Evolutionary conservation across 495 filamentous ascomycete genomes (phyloP).

Genomic region (Hypoxylon rickii): DNA sequence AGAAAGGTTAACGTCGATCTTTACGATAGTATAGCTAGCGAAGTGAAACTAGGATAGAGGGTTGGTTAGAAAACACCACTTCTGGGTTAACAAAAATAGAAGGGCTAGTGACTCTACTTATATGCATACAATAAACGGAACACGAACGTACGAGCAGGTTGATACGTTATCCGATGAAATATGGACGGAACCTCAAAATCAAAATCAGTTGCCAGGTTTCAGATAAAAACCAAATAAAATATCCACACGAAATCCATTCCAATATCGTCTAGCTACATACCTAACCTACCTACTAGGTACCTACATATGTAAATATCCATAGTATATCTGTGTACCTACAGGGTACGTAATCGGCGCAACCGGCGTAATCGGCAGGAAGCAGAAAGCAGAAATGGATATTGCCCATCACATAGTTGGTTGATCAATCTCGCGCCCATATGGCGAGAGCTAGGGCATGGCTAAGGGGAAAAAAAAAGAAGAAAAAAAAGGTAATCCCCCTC

Average conservation of each 20-base stretch:
- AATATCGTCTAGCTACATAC: too few relatives aligned
- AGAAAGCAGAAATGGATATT: too few relatives aligned
- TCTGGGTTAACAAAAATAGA: neutral
- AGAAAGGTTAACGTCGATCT: neutral
- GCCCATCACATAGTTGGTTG: too few relatives aligned
- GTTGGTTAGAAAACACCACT: neutral
- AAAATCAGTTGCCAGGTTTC: neutral
- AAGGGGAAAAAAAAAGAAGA: too few relatives aligned
- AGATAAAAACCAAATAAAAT: too few relatives aligned
- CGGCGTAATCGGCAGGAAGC: too few relatives aligned
- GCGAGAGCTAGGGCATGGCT: too few relatives aligned
- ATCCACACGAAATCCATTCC: too few relatives aligned
- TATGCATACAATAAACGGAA: neutral
- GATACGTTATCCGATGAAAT: neutral
- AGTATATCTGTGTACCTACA: neutral
- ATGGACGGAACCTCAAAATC: neutral
- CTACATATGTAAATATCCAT: neutral
- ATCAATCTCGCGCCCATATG: too few relatives aligned
- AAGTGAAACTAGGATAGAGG: neutral
- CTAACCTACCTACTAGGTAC: too few relatives aligned
- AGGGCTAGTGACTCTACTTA: neutral
- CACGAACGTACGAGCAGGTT: constrained; percentile 2
- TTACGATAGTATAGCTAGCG: neutral
- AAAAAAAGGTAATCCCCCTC: too few relatives aligned
- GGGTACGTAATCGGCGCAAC: too few relatives aligned